Conservation (phyloP, 2,329 filamentous ascomycete genomes). For the Rasamsonia emersonii region DNA sequence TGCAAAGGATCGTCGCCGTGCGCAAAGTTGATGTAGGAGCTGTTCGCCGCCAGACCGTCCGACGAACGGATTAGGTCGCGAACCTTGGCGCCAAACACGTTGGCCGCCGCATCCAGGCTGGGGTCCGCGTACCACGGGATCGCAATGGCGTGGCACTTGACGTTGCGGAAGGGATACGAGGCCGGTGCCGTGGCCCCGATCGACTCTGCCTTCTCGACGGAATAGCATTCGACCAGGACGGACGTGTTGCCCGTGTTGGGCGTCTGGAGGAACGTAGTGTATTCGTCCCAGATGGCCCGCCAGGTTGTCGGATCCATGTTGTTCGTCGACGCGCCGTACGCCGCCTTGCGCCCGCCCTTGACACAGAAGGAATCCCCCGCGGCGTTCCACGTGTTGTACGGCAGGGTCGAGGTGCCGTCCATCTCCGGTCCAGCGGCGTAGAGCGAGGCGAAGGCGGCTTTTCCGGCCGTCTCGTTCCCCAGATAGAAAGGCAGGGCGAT, state of each 20-base stretch:
- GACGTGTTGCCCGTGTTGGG: conserved; percentile 23
- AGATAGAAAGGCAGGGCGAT: conserved; percentile 22
- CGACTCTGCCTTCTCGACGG: conserved; percentile 21
- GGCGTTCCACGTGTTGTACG: conserved; percentile 33
- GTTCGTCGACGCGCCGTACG: conserved; percentile 26
- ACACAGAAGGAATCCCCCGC: conserved; percentile 30
- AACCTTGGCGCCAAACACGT: conserved; percentile 23
- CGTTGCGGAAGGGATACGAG: conserved; percentile 26
- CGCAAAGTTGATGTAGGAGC: conserved; percentile 1
- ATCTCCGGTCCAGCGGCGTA: conserved; percentile 22
- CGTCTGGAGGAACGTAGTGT: conserved; percentile 27
- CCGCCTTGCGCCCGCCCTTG: conserved; percentile 31
- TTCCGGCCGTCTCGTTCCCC: conserved; percentile 19
- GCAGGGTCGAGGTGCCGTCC: conserved; percentile 17
- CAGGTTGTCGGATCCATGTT: conserved; percentile 29
- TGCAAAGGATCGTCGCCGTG: neutral
- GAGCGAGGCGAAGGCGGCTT: conserved; percentile 26
- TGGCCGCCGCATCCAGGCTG: conserved; percentile 25
- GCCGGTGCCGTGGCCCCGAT: conserved; percentile 4
- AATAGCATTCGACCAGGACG: conserved; percentile 26
- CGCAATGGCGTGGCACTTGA: conserved; percentile 29
- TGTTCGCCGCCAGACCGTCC: conserved; percentile 6
- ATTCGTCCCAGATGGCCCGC: conserved; percentile 32
- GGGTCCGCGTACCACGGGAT: conserved; percentile 34
- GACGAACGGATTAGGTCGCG: conserved; percentile 19